Base-by-base conservation (phyloP, 2,329 filamentous ascomycete species). In the Ophiostoma piceae region DNA sequence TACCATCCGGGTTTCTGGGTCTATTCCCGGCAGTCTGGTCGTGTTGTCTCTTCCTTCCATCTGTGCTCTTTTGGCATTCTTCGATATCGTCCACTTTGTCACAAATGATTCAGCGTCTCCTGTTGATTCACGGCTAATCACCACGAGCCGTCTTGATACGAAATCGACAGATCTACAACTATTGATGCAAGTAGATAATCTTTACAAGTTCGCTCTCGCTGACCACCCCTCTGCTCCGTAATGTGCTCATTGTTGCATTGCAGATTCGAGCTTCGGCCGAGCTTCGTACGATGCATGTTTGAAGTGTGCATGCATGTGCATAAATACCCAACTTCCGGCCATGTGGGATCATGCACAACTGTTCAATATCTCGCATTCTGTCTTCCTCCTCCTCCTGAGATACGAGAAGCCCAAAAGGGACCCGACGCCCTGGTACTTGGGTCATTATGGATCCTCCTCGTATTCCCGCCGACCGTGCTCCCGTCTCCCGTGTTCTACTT, bases 391-490 rank as follows among this genome's bases (percentile, higher is more conserved):
- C 39, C 11, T 43, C 39, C 14, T 43, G 9, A 41, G 19, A 47
- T 47, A 47, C 16, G 14, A 47, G 16, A n/a, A 47, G 16, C 43
- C 16, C 43, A 47, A 47, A 47, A 47, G 41, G 14, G 41, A 22
- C 51, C 51, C 51, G 51, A 57, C 51, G 51, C n/a, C n/a, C 51
- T 57, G 51, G n/a, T 57, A 9, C 51, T 57, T 57, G n/a, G 51
- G n/a, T 57, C n/a, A 57, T 26, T 57, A 57, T 57, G n/a, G 51
- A 57, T 22, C 51, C 4, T 7, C 16, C 4, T 7, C 16, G 16
- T 12, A 26, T 4, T 57, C 51, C 9, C 22, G 9, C 22, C n/a
- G 51, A 8, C 51, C 51, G n/a, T 57, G 43, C 43, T 47, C 14
- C 43, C 43, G 14, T 7, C 43, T 47, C 2, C 43, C 43, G 43